Evolutionary conservation across 495 filamentous ascomycete genomes (phyloP).

Genomic region (Penicillium goetzii): DNA sequence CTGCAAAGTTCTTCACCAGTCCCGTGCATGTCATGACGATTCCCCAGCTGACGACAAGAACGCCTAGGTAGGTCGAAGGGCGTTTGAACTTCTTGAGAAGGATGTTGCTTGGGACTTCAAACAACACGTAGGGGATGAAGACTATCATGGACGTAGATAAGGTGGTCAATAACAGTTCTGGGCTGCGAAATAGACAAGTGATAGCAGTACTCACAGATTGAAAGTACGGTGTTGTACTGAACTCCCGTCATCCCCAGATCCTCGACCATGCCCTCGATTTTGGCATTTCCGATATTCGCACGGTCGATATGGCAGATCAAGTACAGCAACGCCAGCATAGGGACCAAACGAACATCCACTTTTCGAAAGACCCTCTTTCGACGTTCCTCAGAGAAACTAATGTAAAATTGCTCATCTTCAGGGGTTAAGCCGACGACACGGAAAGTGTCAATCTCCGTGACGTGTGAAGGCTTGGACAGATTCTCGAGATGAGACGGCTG

Average conservation of each 20-base stretch:
- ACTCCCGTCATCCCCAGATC: constrained; percentile 60
- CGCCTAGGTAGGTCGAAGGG: constrained; percentile 45
- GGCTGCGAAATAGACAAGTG: constrained; percentile 29
- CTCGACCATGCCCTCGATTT: constrained; percentile 68
- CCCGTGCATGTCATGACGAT: constrained; percentile 52
- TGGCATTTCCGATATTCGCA: constrained; percentile 75
- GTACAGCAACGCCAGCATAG: constrained; percentile 47
- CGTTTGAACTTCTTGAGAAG: constrained; percentile 49
- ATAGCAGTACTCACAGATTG: constrained; percentile 67
- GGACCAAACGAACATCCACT: constrained; percentile 36
- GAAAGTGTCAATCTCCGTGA: constrained; percentile 16
- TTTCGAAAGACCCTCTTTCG: constrained; percentile 8
- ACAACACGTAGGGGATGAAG: constrained; percentile 71
- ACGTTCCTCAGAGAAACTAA: constrained; percentile 10
- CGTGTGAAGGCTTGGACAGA: constrained; percentile 16
- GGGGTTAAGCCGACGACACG: constrained; percentile 19
- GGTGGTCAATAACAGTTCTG: not conserved
- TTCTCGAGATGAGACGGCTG: constrained; percentile 16
- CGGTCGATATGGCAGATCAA: constrained; percentile 56
- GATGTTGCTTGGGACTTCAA: constrained; percentile 59
- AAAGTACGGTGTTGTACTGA: constrained; percentile 65
- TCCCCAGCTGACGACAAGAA: constrained; percentile 54
- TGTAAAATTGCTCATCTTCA: constrained; percentile 17
- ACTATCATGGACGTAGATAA: constrained; percentile 28
- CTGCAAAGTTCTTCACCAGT: constrained; percentile 58